phyloP scores from a whole-genome alignment of 768 basidiomycete genomes.

The Leccinum subgranulosum region DNA sequence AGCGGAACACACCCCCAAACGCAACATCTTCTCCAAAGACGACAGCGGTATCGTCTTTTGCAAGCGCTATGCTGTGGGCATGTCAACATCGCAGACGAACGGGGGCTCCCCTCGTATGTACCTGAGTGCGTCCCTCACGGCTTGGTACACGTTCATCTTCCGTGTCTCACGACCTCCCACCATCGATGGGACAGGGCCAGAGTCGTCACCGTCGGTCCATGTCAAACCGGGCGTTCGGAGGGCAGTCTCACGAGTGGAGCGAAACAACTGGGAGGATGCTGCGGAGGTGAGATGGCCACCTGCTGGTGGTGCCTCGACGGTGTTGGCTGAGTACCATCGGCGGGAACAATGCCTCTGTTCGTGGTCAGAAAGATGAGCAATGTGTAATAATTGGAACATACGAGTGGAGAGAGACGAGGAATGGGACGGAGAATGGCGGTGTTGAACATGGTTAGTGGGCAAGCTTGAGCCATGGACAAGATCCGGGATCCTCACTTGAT shows the following conservation, averaged over 20 bases:
- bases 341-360: slow-evolving; percentile 3
- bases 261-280: slow-evolving; percentile 64
- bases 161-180: slow-evolving; percentile 81
- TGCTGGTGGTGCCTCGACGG: slow-evolving; percentile 67
- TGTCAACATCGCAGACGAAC: slow-evolving; percentile 6
- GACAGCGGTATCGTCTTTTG: slow-evolving; percentile 82
- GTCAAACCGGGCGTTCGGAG: slow-evolving; percentile 67
- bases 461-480: slow-evolving; percentile 18
- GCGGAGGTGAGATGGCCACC: slow-evolving; percentile 74
- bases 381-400: slow-evolving; percentile 7
- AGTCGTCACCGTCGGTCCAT: slow-evolving; percentile 64
- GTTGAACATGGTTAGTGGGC: slow-evolving; percentile 22
- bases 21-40: slow-evolving; percentile 92
- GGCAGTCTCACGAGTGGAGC: slow-evolving; percentile 62
- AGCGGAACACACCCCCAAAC: slow-evolving; percentile 93
- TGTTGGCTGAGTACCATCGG: slow-evolving; percentile 50
- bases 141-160: slow-evolving; percentile 95
- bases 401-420: slow-evolving; percentile 15
- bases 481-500: slow-evolving; percentile 21
- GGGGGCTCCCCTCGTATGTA: slow-evolving; percentile 25
- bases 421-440: slow-evolving; percentile 17
- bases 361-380: not conserved
- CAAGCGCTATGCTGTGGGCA: slow-evolving; percentile 65
- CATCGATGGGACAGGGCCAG: slow-evolving; percentile 40
- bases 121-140: slow-evolving; percentile 89